Percentiles rank a stretch among this genome's conserved stretches.
phyloP scores from a whole-genome alignment of 805 yeast genomes.

The Metschnikowia borealis region DNA sequence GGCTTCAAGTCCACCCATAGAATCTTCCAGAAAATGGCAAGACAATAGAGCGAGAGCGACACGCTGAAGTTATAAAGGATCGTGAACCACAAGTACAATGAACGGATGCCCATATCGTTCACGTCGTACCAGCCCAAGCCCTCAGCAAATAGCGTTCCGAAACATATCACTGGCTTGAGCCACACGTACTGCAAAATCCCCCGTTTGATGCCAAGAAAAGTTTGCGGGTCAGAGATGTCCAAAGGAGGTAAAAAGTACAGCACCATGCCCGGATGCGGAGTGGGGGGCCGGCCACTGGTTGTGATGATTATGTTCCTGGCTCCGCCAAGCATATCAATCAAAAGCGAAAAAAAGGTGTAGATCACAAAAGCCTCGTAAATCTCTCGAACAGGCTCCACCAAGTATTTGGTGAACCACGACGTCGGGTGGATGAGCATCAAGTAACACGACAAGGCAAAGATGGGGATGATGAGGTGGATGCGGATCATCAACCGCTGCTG shows the following conservation, averaged over 20 bases:
- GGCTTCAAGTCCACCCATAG: conserved; percentile 71
- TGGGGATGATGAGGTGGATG: conserved; percentile 76
- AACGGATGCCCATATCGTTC: conserved; percentile 43
- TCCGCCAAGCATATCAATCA: conserved; percentile 86
- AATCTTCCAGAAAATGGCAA: conserved; percentile 92
- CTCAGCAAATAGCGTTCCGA: conserved; percentile 47
- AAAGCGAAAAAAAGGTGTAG: conserved; percentile 81
- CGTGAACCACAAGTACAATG: conserved; percentile 61
- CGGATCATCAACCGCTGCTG: conserved; percentile 84
- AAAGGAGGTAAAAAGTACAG: conserved; percentile 50
- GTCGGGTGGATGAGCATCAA: conserved; percentile 46
- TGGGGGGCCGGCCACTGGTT: conserved; percentile 69
- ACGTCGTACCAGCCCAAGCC: conserved; percentile 48
- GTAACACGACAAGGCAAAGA: conserved; percentile 72
- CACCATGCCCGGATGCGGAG: conserved; percentile 57
- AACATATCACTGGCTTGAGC: conserved; percentile 81
- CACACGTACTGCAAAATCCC: conserved; percentile 92
- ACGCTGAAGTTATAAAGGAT: conserved; percentile 76
- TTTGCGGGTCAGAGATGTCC: conserved; percentile 83
- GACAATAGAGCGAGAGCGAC: conserved; percentile 72
- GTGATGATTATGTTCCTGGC: conserved; percentile 77
- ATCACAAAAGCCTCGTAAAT: conserved; percentile 95
- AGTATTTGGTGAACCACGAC: conserved; percentile 36
- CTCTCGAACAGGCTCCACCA: conserved; percentile 75
- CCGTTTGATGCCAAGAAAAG: conserved; percentile 72